Evolutionary conservation across 169 alveolate species (phyloP).

Genomic region (Eimeria brunetti): DNA sequence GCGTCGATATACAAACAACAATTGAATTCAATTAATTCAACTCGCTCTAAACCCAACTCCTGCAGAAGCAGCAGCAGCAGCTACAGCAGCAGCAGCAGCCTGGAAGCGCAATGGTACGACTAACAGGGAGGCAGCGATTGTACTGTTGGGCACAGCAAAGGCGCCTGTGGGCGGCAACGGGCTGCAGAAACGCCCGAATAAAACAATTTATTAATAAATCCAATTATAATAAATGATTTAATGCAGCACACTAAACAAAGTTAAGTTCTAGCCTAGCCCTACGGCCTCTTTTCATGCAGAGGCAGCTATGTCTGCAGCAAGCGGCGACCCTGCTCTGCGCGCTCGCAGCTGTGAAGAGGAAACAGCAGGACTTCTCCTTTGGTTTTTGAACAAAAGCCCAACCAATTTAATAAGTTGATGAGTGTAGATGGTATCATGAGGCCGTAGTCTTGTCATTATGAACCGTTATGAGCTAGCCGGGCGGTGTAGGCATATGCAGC

Average conservation of each 20-base stretch:
- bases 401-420: background rate
- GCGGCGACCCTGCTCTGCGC: constrained; percentile 8
- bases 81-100: background rate
- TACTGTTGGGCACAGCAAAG: background rate
- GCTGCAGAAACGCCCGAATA: background rate
- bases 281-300: background rate
- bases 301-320: constrained; percentile 24
- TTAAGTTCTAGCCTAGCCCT: background rate
- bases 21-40: background rate
- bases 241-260: background rate
- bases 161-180: background rate
- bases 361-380: background rate
- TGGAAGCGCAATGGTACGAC: constrained; percentile 18
- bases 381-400: background rate
- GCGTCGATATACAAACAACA: background rate
- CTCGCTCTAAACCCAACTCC: background rate
- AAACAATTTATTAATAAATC: background rate
- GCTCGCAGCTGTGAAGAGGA: background rate
- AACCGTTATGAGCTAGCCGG: background rate
- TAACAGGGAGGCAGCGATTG: constrained; percentile 19
- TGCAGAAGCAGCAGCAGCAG: background rate
- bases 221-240: background rate
- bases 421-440: background rate
- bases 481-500: background rate
- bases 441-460: background rate